These are phyloP conservation scores for Teunomyces tritomae DNA, from an alignment of 805 yeast genomes.

Conservation along the genomic window DNA sequence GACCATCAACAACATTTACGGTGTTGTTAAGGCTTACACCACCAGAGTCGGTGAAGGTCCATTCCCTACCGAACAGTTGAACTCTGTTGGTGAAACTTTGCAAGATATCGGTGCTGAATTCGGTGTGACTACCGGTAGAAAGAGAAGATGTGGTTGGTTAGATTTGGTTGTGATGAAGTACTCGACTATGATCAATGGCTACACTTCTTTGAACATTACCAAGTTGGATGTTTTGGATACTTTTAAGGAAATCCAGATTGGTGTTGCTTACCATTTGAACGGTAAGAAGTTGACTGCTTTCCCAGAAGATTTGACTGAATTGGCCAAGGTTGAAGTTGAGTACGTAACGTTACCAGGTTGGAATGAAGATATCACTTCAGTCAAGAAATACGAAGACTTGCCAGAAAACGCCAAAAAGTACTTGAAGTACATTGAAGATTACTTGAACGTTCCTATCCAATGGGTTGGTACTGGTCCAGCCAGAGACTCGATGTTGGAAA, in stretches of 20 bases:
- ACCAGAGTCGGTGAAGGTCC: constrained; percentile 99
- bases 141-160: constrained; percentile 99
- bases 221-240: constrained; percentile 93
- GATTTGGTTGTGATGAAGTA: constrained; percentile 93
- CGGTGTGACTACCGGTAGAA: constrained; percentile 98
- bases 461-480: constrained; percentile 99
- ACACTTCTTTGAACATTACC: constrained; percentile 91
- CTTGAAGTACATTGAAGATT: constrained; percentile 82
- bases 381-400: constrained; percentile 68
- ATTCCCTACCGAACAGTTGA: constrained; percentile 96
- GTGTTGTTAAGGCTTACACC: constrained; percentile 98
- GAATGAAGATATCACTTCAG: constrained; percentile 76
- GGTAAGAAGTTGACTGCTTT: constrained; percentile 75
- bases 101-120: constrained; percentile 92
- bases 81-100: constrained; percentile 78
- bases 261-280: constrained; percentile 73
- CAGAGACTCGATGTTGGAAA: constrained; percentile 85
- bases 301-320: constrained; percentile 85
- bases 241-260: constrained; percentile 85
- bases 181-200: constrained; percentile 89
- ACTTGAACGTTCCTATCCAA: constrained; percentile 76
- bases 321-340: constrained; percentile 89
- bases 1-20: constrained; percentile 74
- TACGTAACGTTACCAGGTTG: constrained; percentile 94
- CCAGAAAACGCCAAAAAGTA: constrained; percentile 88